Evolutionary conservation across 352 stramenopile genomes (phyloP), one percentile per base, ranked within the genome.

Genomic region (Globisporangium orthogonon): DNA sequence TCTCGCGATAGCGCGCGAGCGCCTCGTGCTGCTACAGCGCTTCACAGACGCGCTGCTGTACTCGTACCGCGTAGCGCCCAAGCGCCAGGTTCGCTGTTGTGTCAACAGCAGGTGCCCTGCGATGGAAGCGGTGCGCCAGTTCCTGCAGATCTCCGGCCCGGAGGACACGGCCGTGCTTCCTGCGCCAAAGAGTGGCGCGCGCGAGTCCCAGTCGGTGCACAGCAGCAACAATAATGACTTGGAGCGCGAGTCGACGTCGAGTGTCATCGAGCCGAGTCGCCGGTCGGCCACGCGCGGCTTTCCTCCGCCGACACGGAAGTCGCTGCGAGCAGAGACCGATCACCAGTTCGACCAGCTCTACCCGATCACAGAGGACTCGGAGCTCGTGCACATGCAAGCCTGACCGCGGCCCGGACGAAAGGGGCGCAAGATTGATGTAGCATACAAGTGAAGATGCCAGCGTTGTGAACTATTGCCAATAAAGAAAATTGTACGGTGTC

Each of bases 81-180:
- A 73, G 33, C 77, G 80, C 10, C 72, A 86, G 33, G 56, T 82
- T 54, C 77, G 77, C 14, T 76, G 69, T 50, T 92, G 83, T 51
- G 66, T 84, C 45, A 82, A 86, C 51, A 58, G 63, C 13, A 54
- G 79, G 37, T 92, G 80, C 54, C 40, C 51, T 14, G 55, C 83
- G 17, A 60, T 87, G 10, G 61, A 50, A 23, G 55, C 64, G 9
- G 74, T 92, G 53, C 63, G 71, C 39, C 45, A 30, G 2, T 91
- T 92, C 61, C 56, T 92, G 6, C 58, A 71, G 40, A 71, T 83
- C 14, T n/a, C 46, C 18, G 62, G 46, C 28, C 70, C 73, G 11
- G 15, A 31, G 13, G 62, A 58, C 37, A 56, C 67, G 40, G 62
- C 49, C 4, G 18, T 54, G 28, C 1, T n/a, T 10, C 18, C 52